Evolutionary conservation across 108 stramenopile genomes (phyloP), one percentile per base, ranked within the genome.

Genomic region (Discostella stelligeroides): DNA sequence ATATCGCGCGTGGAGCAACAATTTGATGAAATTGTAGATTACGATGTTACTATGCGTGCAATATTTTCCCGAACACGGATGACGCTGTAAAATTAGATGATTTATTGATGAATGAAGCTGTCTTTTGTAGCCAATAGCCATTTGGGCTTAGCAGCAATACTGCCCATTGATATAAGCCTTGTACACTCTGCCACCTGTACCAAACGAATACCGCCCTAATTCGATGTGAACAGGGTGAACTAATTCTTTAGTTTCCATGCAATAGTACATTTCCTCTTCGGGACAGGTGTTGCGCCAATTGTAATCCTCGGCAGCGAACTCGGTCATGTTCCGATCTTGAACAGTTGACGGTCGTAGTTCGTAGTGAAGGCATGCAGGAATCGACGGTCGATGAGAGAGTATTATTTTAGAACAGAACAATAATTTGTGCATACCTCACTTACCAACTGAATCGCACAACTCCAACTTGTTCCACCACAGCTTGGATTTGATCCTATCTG

Each of bases 391-490:
- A 34, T n/a, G n/a, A n/a, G n/a, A n/a, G n/a, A n/a, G n/a, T n/a
- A n/a, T n/a, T n/a, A n/a, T n/a, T n/a, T n/a, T n/a, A n/a, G n/a
- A n/a, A n/a, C n/a, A n/a, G n/a, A n/a, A n/a, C n/a, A n/a, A n/a
- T n/a, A n/a, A n/a, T n/a, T n/a, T n/a, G n/a, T n/a, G 34, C 3
- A 34, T 34, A 3, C 34, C 3, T 5, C 34, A 34, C 65, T 49
- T 51, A 66, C 65, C 65, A 18, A 49, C 89, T 65, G 85, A 90
- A 63, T 88, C 84, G 39, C 86, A 84, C n/a, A 92, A 70, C 71
- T 90, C 88, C 23, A 84, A 53, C 8, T 84, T 76, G 61, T 86
- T 84, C 69, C 73, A 82, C 89, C 89, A 92, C 63, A 92, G 81
- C 39, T 81, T 71, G n/a, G 84, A 82, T 57, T 82, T 79, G 34